Evolutionary conservation across 306 rosid genomes (phyloP).

Genomic region (Aeschynomene evenia): DNA sequence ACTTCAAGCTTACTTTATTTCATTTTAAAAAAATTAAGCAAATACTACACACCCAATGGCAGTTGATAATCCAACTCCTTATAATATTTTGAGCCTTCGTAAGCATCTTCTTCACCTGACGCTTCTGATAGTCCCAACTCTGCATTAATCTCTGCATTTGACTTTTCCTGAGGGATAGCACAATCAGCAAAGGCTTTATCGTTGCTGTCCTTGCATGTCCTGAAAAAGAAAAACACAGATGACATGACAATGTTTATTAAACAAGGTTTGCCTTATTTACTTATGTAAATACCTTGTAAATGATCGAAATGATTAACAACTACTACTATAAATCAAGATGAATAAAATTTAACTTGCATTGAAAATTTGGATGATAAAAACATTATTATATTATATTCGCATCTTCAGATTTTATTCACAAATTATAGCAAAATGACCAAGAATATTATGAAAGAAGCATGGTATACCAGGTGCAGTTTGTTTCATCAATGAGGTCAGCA

Average conservation of each 20-base stretch:
- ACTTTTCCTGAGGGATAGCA: constrained; percentile 87
- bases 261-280: neutral
- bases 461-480: constrained; percentile 79
- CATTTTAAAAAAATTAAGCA: neutral
- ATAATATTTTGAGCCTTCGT: constrained; percentile 49
- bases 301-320: constrained; percentile 4
- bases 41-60: constrained; percentile 48
- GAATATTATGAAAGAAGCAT: constrained; percentile 24
- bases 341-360: constrained; percentile 3
- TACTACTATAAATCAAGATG: constrained; percentile 1
- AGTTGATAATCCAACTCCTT: constrained; percentile 61
- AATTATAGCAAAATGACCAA: constrained; percentile 10
- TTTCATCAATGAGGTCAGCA: constrained; percentile 79
- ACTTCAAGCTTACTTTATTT: constrained; percentile 19
- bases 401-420: constrained; percentile 21
- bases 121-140: constrained; percentile 94
- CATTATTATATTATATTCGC: constrained; percentile 20
- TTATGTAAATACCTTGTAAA: constrained; percentile 1
- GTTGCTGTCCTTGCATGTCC: constrained; percentile 84
- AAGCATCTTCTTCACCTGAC: constrained; percentile 90
- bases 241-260: constrained; percentile 19
- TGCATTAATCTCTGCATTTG: constrained; percentile 90
- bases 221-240: constrained; percentile 42
- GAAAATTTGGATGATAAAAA: constrained; percentile 23
- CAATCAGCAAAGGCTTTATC: constrained; percentile 76